Evolutionary conservation across 2,329 filamentous ascomycete species (phyloP).

Genomic region (Colletotrichum horii): DNA sequence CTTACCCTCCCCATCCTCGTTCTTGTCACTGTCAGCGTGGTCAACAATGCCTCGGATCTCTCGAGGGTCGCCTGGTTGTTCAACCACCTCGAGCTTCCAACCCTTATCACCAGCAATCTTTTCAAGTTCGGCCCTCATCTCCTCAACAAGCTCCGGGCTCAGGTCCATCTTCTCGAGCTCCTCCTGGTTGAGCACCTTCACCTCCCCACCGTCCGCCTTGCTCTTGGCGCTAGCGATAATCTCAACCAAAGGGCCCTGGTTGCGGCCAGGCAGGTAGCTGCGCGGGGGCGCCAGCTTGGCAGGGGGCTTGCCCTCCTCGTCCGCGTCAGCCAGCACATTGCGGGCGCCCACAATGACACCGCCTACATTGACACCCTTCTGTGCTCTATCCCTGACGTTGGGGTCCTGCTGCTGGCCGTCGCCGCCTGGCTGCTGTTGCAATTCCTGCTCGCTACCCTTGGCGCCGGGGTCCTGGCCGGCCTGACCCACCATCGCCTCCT

Average conservation of each 20-base stretch:
- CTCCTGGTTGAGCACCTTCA: constrained; percentile 66
- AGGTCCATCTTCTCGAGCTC: constrained; percentile 74
- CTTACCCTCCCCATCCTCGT: constrained; percentile 34
- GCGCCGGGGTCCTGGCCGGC: neutral
- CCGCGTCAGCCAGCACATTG: constrained; percentile 49
- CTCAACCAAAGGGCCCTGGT: constrained; percentile 34
- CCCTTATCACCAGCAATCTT: constrained; percentile 71
- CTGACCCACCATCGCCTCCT: constrained; percentile 36
- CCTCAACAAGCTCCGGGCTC: constrained; percentile 69
- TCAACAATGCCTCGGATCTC: constrained; percentile 77
- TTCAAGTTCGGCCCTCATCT: constrained; percentile 71
- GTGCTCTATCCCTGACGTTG: constrained; percentile 21
- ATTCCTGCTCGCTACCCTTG: neutral
- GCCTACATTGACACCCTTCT: constrained; percentile 48
- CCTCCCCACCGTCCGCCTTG: constrained; percentile 64
- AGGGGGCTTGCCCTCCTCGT: constrained; percentile 52
- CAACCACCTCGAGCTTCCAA: constrained; percentile 83
- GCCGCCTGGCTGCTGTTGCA: neutral
- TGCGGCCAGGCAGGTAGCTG: constrained; percentile 37
- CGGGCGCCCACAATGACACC: constrained; percentile 59
- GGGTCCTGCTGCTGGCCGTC: neutral
- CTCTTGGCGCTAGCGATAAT: constrained; percentile 50
- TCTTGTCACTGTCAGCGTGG: constrained; percentile 33
- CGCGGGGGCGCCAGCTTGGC: constrained; percentile 51
- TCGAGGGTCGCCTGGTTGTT: constrained; percentile 63